Conservation (phyloP, 768 basidiomycete genomes). For the Russula sp. region DNA sequence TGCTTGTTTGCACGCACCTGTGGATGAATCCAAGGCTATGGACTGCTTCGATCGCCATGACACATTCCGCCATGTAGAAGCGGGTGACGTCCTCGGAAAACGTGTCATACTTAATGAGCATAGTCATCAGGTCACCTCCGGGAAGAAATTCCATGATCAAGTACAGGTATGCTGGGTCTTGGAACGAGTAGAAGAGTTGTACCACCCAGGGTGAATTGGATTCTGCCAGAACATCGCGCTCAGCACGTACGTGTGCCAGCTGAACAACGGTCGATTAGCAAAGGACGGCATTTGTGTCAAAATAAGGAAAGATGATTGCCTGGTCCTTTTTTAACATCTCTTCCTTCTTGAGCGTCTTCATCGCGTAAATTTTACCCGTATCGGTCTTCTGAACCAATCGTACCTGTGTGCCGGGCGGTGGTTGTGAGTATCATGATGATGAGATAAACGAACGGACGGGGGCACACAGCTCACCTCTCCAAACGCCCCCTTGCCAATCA, state of each 20-base stretch:
- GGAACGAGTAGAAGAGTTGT: slow-evolving; percentile 97
- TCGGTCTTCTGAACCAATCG: slow-evolving; percentile 95
- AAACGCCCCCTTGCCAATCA: slow-evolving; percentile 98
- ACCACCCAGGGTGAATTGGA: slow-evolving; percentile 96
- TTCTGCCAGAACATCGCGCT: slow-evolving; percentile 94
- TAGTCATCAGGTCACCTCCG: slow-evolving; percentile 98
- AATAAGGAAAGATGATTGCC: slow-evolving; percentile 44
- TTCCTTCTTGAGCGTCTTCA: slow-evolving; percentile 96
- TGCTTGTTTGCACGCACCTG: slow-evolving; percentile 54
- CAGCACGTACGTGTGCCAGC: slow-evolving; percentile 97
- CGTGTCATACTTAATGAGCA: slow-evolving; percentile 99
- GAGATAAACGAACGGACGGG: background rate
- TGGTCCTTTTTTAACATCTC: slow-evolving; percentile 99
- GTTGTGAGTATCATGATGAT: background rate
- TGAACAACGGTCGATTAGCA: slow-evolving; percentile 36
- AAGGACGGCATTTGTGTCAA: slow-evolving; percentile 4
- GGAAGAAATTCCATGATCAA: slow-evolving; percentile 99
- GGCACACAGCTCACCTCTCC: slow-evolving; percentile 67
- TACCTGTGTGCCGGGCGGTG: slow-evolving; percentile 47
- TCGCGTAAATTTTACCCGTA: slow-evolving; percentile 97
- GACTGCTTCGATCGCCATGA: slow-evolving; percentile 95
- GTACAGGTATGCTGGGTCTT: slow-evolving; percentile 88
- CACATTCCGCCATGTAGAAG: slow-evolving; percentile 99
- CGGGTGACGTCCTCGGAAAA: slow-evolving; percentile 97
- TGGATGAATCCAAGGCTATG: slow-evolving; percentile 98